Percentiles rank a stretch among this genome's conserved stretches.
These are phyloP conservation scores for Atalantia buxifolia DNA, from an alignment of 345 rosid genomes.

Conservation along the genomic window DNA sequence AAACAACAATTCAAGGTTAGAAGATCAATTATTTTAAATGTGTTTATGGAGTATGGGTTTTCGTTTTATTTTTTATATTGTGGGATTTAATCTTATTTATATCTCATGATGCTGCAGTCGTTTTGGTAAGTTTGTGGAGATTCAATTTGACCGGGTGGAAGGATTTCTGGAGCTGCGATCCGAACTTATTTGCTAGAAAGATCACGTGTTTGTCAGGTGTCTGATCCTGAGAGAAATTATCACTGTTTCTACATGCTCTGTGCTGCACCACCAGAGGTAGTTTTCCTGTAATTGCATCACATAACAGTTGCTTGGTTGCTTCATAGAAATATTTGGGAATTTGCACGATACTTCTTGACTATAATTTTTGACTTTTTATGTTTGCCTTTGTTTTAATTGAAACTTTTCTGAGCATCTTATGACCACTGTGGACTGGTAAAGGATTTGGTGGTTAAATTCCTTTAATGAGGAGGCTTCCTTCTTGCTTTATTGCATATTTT, in stretches of 20 bases:
- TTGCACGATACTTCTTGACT: neutral
- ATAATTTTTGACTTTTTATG: neutral
- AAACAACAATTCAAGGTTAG: conserved; percentile 95
- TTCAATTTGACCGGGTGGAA: conserved; percentile 89
- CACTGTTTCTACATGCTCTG: conserved; percentile 99
- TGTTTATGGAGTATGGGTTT: neutral
- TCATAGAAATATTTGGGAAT: neutral
- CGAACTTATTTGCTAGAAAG: conserved; percentile 97
- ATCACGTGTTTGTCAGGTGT: conserved; percentile 98
- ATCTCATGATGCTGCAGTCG: conserved; percentile 55
- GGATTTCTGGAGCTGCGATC: conserved; percentile 98
- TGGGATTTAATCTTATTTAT: conserved; percentile 19
- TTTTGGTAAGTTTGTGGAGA: conserved; percentile 99
- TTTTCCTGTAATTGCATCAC: conserved; percentile 17
- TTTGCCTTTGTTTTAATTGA: neutral
- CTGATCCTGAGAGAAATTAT: conserved; percentile 97
- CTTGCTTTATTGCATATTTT: conserved; percentile 2
- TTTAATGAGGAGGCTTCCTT: neutral
- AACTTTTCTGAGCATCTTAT: neutral
- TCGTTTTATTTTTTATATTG: neutral
- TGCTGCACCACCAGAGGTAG: conserved; percentile 93
- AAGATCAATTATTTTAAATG: conserved; percentile 11
- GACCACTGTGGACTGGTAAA: neutral
- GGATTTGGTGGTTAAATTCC: neutral
- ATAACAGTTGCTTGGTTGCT: neutral